Base-by-base conservation (phyloP, 805 yeast species). In the Wickerhamomyces sydowiorum region DNA sequence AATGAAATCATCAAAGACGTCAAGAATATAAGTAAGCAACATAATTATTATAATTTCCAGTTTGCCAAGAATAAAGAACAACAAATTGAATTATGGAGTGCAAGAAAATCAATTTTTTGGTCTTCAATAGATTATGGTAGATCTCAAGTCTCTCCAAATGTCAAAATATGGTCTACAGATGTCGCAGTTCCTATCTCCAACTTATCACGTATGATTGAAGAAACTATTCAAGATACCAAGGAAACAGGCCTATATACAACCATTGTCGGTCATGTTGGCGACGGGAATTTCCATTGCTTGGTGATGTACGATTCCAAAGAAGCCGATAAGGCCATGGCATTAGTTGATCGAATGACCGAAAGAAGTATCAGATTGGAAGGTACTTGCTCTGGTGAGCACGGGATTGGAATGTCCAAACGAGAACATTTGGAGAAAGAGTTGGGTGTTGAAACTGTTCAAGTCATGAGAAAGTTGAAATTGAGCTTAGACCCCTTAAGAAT, bases 351-450 rank as follows among this genome's bases (percentile, higher is more conserved):
- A 42, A 80, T 86, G 82, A 83, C 82, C 35, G 56, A 70, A 34
- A 59, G 80, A 39, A 90, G 88, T 1, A 66, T 86, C 24, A 71
- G 65, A 6, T 70, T 78, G 29, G 95, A 86, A 40, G 95, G 95
- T 1, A 86, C 95, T 1, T 80, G 87, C 48, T 82, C 88, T 5
- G 95, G 95, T 17, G 95, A 86, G 54, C 95, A 86, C 54, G 95
- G 95, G 2, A 76, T 86, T 37, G 95, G 95, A 2, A 69, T 77
- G 32, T 87, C 89, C 23, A 86, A 86, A 57, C 65, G 89, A 48
- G 72, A 72, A 25, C 78, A 72, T 42, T 59, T 86, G 31, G 67
- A 70, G 29, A 62, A 66, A 47, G 95, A 86, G 58, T 61, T 86
- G 24, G 93, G 91, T 2, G 64, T 67, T 3, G 82, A 74, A 2